Percentiles rank a stretch among this genome's conserved stretches.
phyloP scores from a whole-genome alignment of 2,329 filamentous ascomycete species.

The Fusarium torulosum region DNA sequence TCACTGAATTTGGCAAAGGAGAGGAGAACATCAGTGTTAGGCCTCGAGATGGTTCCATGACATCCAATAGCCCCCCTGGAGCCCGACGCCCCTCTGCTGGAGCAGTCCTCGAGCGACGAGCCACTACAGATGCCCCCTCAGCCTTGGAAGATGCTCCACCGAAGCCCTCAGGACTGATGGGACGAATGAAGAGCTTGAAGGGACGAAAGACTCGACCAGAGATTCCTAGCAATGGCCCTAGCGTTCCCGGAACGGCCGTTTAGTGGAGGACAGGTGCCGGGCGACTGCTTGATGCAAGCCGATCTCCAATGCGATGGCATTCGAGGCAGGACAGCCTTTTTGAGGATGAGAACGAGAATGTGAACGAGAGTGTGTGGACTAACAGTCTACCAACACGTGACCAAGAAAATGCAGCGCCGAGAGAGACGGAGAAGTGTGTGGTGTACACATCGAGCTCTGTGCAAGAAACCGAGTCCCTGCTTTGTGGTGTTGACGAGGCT shows the following conservation, averaged over 20 bases:
- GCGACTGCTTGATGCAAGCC: constrained; percentile 38
- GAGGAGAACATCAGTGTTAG: constrained; percentile 65
- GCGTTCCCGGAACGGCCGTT: constrained; percentile 57
- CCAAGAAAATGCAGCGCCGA: constrained; percentile 44
- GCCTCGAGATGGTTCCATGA: constrained; percentile 54
- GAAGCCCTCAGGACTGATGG: constrained; percentile 74
- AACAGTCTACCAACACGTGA: constrained; percentile 21
- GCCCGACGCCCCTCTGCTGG: constrained; percentile 55
- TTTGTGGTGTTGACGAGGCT: constrained; percentile 27
- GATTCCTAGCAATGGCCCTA: constrained; percentile 54
- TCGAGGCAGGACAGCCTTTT: constrained; percentile 16
- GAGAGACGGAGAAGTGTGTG: constrained; percentile 24
- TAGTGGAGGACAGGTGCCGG: constrained; percentile 50
- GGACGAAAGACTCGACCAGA: constrained; percentile 62
- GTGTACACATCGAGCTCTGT: constrained; percentile 9
- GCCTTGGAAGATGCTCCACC: constrained; percentile 57
- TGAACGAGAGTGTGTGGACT: constrained; percentile 18
- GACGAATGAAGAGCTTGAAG: constrained; percentile 85
- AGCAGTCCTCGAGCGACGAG: constrained; percentile 70
- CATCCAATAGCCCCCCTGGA: constrained; percentile 69
- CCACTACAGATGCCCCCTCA: constrained; percentile 68
- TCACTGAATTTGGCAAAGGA: constrained; percentile 77
- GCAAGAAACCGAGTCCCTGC: constrained; percentile 37
- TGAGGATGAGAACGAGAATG: constrained; percentile 19
- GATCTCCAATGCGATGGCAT: constrained; percentile 35